phyloP scores from a whole-genome alignment of 2,329 filamentous ascomycete genomes.

The Coniochaeta prunicola region DNA sequence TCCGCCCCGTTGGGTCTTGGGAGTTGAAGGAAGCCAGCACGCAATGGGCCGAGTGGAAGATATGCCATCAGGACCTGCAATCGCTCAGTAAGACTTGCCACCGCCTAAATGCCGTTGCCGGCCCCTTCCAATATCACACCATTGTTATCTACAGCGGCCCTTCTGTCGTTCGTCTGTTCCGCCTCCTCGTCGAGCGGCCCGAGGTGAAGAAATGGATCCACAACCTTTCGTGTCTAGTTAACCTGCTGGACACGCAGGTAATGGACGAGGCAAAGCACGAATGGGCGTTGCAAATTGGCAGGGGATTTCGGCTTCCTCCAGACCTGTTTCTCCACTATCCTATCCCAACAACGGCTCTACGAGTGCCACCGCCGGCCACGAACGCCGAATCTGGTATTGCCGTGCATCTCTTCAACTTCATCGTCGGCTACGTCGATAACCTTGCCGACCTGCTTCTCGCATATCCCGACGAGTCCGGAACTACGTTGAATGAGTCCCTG shows the following conservation, averaged over 20 bases:
- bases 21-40: constrained; percentile 14
- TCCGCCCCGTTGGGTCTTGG: constrained; percentile 16
- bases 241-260: constrained; percentile 10
- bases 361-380: constrained; percentile 6
- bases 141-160: constrained; percentile 14
- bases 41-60: constrained; percentile 17
- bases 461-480: constrained; percentile 12
- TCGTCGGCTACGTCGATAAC: constrained; percentile 13
- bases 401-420: constrained; percentile 12
- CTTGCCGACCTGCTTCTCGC: constrained; percentile 15
- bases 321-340: constrained; percentile 4
- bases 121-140: constrained; percentile 17
- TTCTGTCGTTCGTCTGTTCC: constrained; percentile 13
- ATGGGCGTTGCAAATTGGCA: constrained; percentile 12
- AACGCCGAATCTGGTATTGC: constrained; percentile 6
- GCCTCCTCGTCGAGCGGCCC: constrained; percentile 10
- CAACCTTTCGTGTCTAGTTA: constrained; percentile 15
- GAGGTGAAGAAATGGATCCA: constrained; percentile 14
- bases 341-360: constrained; percentile 5
- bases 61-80: constrained; percentile 12
- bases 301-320: constrained; percentile 7
- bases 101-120: constrained; percentile 15
- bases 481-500: background rate
- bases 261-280: constrained; percentile 10
- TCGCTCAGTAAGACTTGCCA: constrained; percentile 15